Percentiles rank a stretch among this genome's conserved stretches.
Evolutionary conservation across 768 basidiomycete species (phyloP).

Genomic region (Lepiota brunneoincarnata): DNA sequence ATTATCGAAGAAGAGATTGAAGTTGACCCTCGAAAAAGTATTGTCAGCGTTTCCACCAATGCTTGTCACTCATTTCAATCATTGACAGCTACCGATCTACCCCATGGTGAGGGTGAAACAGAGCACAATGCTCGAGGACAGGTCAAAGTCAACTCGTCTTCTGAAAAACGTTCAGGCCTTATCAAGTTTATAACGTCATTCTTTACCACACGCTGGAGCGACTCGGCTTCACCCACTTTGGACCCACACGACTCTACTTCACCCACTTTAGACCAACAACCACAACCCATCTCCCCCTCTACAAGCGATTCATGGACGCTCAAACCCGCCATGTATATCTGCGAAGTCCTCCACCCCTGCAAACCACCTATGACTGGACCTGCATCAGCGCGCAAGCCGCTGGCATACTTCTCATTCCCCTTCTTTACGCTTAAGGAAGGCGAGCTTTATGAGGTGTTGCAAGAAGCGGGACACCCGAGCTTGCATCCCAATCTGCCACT

Average conservation of each 20-base stretch:
- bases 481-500: constrained; percentile 70
- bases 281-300: constrained; percentile 24
- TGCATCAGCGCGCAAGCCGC: no score
- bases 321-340: constrained; percentile 58
- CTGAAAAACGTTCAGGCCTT: constrained; percentile 30
- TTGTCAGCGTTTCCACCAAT: no score
- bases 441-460: constrained; percentile 63
- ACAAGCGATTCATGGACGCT: constrained; percentile 41
- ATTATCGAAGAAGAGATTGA: no score
- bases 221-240: no score
- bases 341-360: constrained; percentile 68
- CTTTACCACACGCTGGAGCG: constrained; percentile 23
- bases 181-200: constrained; percentile 33
- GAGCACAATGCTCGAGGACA: no score
- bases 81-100: no score
- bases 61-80: no score
- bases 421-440: constrained; percentile 71
- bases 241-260: constrained; percentile 13
- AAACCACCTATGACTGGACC: constrained; percentile 58
- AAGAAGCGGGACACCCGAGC: constrained; percentile 79
- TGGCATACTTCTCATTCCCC: constrained; percentile 62
- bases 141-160: not conserved
- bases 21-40: no score
- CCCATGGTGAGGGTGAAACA: no score
- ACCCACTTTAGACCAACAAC: constrained; percentile 14